Conservation (phyloP, 352 stramenopile genomes). For the Phytophthora vignae region DNA sequence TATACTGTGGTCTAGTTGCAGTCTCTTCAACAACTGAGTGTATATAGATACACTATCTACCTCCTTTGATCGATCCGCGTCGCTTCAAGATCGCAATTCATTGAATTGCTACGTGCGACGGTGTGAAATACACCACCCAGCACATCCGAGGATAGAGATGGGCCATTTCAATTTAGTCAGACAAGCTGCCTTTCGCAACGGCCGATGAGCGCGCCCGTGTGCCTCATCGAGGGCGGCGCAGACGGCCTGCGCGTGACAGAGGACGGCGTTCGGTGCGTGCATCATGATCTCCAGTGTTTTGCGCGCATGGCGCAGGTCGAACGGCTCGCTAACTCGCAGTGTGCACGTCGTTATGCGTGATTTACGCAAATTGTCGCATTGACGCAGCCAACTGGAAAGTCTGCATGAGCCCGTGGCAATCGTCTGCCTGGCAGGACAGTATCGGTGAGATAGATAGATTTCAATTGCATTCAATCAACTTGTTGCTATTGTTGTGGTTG, state of each 20-base stretch:
- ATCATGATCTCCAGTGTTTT: neutral
- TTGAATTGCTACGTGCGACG: constrained; percentile 14
- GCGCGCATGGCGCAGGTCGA: neutral
- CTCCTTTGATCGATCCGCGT: neutral
- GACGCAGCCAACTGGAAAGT: constrained; percentile 61
- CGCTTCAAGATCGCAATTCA: constrained; percentile 45
- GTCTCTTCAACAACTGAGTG: neutral
- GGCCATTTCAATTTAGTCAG: constrained; percentile 19
- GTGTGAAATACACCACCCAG: constrained; percentile 20
- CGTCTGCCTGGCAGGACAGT: constrained; percentile 82
- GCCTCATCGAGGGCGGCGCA: constrained; percentile 60
- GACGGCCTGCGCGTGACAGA: constrained; percentile 64
- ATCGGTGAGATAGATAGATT: constrained; percentile 49
- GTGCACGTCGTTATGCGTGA: neutral
- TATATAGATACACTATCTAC: too few relatives aligned
- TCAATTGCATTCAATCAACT: neutral
- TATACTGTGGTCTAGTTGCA: neutral
- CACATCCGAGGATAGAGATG: constrained; percentile 29
- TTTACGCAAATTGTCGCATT: constrained; percentile 5
- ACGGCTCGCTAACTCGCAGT: constrained; percentile 10
- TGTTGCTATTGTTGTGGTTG: neutral
- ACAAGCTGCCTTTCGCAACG: neutral
- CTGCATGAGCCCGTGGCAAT: constrained; percentile 79
- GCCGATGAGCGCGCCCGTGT: constrained; percentile 48
- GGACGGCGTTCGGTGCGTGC: constrained; percentile 55